Evolutionary conservation across 257 asterid species (phyloP), one percentile per base, ranked within the genome.

Genomic region (Hygrophila difformis): DNA sequence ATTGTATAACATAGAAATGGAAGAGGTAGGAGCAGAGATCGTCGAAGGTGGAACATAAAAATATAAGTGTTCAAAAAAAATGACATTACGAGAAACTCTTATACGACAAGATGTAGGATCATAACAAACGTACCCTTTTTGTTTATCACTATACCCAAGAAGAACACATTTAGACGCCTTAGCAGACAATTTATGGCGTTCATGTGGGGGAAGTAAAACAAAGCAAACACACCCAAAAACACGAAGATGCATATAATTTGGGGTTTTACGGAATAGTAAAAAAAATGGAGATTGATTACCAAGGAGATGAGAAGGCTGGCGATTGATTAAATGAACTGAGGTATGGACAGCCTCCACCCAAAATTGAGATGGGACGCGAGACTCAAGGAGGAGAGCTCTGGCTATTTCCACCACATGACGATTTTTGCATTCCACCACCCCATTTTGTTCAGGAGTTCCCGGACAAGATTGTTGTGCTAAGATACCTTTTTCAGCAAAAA

Each of bases 361-460:
- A 50, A 51, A 51, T 31, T 8, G 3, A 15, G 39, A 9, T 9
- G 59, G 54, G 9, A 51, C 41, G 34, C 22, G 9, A 40, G 53
- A 50, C 15, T 44, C 31, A 26, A 28, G 28, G 10, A 59, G 31
- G 17, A 61, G 55, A 46, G 56, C 18, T 53, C 46, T n/a, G 1
- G 44, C 33, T 17, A 18, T 52, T 45, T 61, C 56, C 8, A 61
- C 3, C 12, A 37, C 51, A 37, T 61, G 56, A 13, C n/a, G 53
- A 15, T 53, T 44, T 22, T 61, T 52, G 4, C 43, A 20, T 36
- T 61, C 61, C 3, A 39, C 51, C 11, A 39, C 55, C 6, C 56
- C 35, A 53, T 61, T 53, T 61, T 53, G 33, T 28, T 53, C 14
- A 0, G 12, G 44, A 7, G 51, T 47, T 6, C 24, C n/a, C 0